phyloP scores from a whole-genome alignment of 768 basidiomycete genomes.

The Melanogaster broomeanus region DNA sequence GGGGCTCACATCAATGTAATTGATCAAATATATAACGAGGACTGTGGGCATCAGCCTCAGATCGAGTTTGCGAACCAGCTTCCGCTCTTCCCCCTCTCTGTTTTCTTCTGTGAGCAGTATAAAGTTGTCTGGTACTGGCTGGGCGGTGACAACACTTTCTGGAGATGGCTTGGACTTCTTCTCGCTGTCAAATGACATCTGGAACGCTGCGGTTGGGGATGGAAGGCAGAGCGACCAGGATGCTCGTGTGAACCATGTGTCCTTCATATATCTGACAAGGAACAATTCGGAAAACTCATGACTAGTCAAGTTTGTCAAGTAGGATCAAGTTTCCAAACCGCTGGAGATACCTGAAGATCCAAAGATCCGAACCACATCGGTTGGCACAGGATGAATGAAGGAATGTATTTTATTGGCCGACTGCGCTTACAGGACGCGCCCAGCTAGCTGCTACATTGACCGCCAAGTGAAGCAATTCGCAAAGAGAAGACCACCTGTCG shows the following conservation, averaged over 20 bases:
- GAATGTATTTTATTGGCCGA: too few relatives aligned
- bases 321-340: background rate
- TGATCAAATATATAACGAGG: conserved; percentile 25
- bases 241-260: background rate
- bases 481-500: too few relatives aligned
- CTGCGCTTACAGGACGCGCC: too few relatives aligned
- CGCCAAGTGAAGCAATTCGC: too few relatives aligned
- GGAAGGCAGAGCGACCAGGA: background rate
- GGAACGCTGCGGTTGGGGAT: background rate
- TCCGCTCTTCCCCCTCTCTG: conserved; percentile 21
- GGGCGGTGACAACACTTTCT: conserved; percentile 2
- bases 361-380: background rate
- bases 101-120: conserved; percentile 8
- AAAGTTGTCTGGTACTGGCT: conserved; percentile 7
- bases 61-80: conserved; percentile 29
- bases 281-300: background rate
- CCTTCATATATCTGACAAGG: conserved; percentile 1
- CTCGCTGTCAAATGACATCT: conserved; percentile 8
- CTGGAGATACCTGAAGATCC: background rate
- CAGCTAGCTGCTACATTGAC: background rate
- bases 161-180: conserved; percentile 10
- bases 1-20: conserved; percentile 25
- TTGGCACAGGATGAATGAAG: background rate
- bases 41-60: conserved; percentile 29
- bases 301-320: background rate